phyloP scores from a whole-genome alignment of 208 protist genomes.

The Baffinella frigidus region DNA sequence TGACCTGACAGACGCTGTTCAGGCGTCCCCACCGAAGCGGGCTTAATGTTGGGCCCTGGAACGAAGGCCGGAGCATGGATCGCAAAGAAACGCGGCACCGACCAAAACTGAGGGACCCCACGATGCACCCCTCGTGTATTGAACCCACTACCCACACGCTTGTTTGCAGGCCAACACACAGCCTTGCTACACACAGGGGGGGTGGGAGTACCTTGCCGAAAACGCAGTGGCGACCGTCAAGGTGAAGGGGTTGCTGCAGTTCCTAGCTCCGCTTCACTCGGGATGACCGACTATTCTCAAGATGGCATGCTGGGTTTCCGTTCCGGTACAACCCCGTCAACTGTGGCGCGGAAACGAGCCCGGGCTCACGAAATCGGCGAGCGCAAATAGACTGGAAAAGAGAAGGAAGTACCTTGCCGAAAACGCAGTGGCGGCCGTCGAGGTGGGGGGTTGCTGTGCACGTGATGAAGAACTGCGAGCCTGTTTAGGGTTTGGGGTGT shows the following conservation, averaged over 20 bases:
- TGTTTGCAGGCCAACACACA: too few species aligned
- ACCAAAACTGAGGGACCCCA: too few species aligned
- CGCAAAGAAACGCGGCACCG: too few species aligned
- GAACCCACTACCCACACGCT: too few species aligned
- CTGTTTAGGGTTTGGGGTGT: too few species aligned
- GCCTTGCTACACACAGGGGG: too few species aligned
- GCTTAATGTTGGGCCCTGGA: too few species aligned
- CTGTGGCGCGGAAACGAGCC: background rate
- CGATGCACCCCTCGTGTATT: too few species aligned
- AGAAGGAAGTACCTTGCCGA: constrained; percentile 28
- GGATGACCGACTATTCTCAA: background rate
- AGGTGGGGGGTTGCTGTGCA: constrained; percentile 21
- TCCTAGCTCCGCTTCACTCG: background rate
- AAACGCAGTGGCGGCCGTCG: constrained; percentile 52
- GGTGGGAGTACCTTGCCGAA: constrained; percentile 5
- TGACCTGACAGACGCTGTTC: too few species aligned
- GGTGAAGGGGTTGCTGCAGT: too few species aligned
- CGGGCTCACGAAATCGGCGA: background rate
- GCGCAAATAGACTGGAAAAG: background rate
- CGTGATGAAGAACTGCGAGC: constrained; percentile 63
- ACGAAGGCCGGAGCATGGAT: too few species aligned
- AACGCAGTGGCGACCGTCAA: background rate
- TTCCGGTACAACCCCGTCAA: background rate
- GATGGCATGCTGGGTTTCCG: background rate
- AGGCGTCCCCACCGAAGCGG: too few species aligned